Base-by-base conservation (phyloP, 2,329 filamentous ascomycete genomes). In the Hansfordia pulvinata region DNA sequence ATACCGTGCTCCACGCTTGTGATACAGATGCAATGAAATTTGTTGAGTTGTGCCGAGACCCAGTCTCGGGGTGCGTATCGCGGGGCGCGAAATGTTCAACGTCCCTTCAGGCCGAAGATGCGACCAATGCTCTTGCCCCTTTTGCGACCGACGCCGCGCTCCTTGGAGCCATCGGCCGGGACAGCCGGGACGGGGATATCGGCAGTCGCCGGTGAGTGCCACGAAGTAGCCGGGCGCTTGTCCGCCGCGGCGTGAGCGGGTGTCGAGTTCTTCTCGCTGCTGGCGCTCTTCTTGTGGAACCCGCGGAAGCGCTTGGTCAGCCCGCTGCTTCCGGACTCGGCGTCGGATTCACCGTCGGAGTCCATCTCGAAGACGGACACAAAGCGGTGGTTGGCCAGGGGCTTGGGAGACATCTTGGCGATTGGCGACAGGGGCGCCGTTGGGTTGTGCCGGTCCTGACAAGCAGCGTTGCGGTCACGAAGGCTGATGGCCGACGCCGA, bases 321-420 rank as follows among this genome's bases (percentile, higher is more conserved):
- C n/a, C 42, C 44, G n/a, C 37, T 36, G 26, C 26, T 34, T 3
- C 30, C 30, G 12, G 24, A 26, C 5, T 43, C 37, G 2, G 32
- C 33, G 5, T 48, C 43, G 6, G 40, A 41, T 23, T 61, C 58
- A 10, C 43, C 44, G 31, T 66, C 60, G 4, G 56, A 56, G 38
- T 65, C 60, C 10, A 51, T 37, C 22, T 66, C 62, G 33, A 67
- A 67, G 14, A 65, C 54, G 3, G 62, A 66, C 17, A 55, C 41
- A 20, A 44, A 43, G 5, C 31, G 32, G 23, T 43, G 41, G 11
- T 42, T 18, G 15, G 38, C 32, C 6, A 39, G 37, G 3, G 24
- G 34, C 28, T 22, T 40, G 35, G 17, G 43, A 37, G 35, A 27
- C 33, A 13, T 19, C 32, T 25, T 26, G 36, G 38, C 22, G 12